Evolutionary conservation across 768 basidiomycete genomes (phyloP), one percentile per base, ranked within the genome.

Genomic region (Rhodotorula kratochvilovae): DNA sequence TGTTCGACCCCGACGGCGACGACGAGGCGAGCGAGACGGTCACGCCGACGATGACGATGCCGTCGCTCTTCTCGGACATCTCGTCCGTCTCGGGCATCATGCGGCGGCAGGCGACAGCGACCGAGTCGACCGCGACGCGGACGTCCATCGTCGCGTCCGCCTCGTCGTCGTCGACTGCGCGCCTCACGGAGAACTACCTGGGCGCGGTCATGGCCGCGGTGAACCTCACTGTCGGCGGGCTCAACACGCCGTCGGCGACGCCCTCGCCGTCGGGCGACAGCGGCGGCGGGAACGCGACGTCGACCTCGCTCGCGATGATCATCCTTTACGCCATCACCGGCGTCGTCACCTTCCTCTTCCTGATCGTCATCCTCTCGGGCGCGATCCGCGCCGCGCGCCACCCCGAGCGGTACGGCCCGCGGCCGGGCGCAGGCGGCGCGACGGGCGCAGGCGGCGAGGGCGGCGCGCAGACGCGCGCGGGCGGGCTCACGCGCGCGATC

Each of bases 321-420:
- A 80, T 80, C n/a, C 61, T 73, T 4, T 73, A 95, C 78, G 86
- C 87, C 7, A 91, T 95, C 75, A 92, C 91, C 2, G 93, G 91
- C 8, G 88, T 90, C 73, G 91, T 97, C 50, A 90, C 90, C 33
- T 86, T 87, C 35, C 82, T 93, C 31, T 94, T 96, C 81, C 86
- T 87, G 72, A 81, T 90, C 57, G 91, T 96, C 69, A 89, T 96
- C 73, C 81, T 92, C 21, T 88, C 89, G 27, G 92, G 93, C 27
- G 90, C 90, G 1, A 83, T 94, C 58, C 84, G 91, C 35, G 90
- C 91, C 3, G 84, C 91, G 61, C 86, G 91, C 4, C 87, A 95
- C 80, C 93, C 93, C 27, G 93, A 96, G 78, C 86, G 91, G 63
- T 97, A 96, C 79, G 92, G 92, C 8, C 90, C 90, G 19, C 85